These are phyloP conservation scores for Truncatella angustata DNA, from an alignment of 2,329 filamentous ascomycete genomes.

Conservation along the genomic window DNA sequence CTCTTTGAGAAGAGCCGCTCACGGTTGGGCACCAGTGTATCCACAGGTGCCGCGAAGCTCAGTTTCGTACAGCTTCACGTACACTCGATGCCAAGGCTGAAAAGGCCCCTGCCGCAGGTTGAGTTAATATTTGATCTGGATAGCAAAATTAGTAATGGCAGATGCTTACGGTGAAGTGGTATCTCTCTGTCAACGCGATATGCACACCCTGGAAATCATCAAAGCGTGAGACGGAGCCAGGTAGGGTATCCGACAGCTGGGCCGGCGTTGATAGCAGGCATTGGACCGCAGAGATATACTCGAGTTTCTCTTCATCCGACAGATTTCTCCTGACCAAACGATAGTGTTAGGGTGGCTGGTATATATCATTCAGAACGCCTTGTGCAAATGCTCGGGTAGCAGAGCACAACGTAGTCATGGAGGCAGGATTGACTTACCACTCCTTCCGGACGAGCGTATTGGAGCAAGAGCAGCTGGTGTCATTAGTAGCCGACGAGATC, in stretches of 20 bases:
- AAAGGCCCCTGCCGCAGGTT: background rate
- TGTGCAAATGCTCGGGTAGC: background rate
- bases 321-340: constrained; percentile 7
- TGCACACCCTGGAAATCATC: constrained; percentile 44
- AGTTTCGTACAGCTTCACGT: constrained; percentile 14
- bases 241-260: constrained; percentile 23
- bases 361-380: background rate
- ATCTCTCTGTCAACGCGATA: constrained; percentile 36
- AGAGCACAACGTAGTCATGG: no score
- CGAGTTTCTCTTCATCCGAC: constrained; percentile 21
- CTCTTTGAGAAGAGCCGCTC: background rate
- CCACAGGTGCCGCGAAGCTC: constrained; percentile 10
- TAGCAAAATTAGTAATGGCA: background rate
- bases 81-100: constrained; percentile 14
- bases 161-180: constrained; percentile 28
- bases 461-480: background rate
- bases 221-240: constrained; percentile 38
- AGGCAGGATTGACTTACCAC: constrained; percentile 1
- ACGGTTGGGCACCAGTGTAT: constrained; percentile 14
- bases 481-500: background rate
- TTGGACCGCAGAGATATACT: constrained; percentile 37
- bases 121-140: background rate
- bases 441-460: constrained; percentile 5
- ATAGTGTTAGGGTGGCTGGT: background rate
- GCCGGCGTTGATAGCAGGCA: constrained; percentile 34